A percentile compares a stretch with the other conserved stretches of the same genome.
Evolutionary conservation across 208 protist genomes (phyloP).

Genomic region (Phytomonas sp.): DNA sequence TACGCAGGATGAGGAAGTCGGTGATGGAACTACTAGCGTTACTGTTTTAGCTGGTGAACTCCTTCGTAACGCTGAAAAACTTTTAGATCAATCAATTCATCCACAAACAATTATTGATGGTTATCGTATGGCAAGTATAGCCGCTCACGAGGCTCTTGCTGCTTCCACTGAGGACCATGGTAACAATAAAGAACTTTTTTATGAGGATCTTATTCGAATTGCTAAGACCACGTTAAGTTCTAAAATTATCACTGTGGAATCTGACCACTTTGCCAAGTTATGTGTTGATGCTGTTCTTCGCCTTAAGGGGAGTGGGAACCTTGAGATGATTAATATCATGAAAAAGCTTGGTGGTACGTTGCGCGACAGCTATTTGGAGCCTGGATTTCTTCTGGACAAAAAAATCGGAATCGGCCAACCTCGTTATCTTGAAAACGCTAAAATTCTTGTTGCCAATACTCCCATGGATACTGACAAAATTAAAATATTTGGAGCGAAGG

Average conservation of each 20-base stretch:
- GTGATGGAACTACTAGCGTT: conserved; percentile 99
- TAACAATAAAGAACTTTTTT: conserved; percentile 86
- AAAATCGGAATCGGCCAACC: conserved; percentile 98
- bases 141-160: conserved; percentile 82
- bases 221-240: conserved; percentile 99
- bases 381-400: conserved; percentile 99
- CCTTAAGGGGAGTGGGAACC: conserved; percentile 89
- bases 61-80: conserved; percentile 97
- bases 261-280: conserved; percentile 97
- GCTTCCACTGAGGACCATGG: conserved; percentile 77
- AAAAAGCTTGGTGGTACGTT: conserved; percentile 97
- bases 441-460: conserved; percentile 99
- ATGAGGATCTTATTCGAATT: conserved; percentile 97
- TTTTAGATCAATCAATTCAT: conserved; percentile 97
- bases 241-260: conserved; percentile 96
- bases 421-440: conserved; percentile 95
- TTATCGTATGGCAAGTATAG: conserved; percentile 74
- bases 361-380: conserved; percentile 98
- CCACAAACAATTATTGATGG: conserved; percentile 98
- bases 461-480: conserved; percentile 99
- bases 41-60: conserved; percentile 98
- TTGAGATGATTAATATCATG: conserved; percentile 99
- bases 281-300: conserved; percentile 98
- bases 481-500: conserved; percentile 96
- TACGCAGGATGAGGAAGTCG: conserved; percentile 98